A percentile compares a stretch with the other conserved stretches of the same genome.
Conservation (phyloP, 148 eudicot species). For the Selenicereus undatus region DNA sequence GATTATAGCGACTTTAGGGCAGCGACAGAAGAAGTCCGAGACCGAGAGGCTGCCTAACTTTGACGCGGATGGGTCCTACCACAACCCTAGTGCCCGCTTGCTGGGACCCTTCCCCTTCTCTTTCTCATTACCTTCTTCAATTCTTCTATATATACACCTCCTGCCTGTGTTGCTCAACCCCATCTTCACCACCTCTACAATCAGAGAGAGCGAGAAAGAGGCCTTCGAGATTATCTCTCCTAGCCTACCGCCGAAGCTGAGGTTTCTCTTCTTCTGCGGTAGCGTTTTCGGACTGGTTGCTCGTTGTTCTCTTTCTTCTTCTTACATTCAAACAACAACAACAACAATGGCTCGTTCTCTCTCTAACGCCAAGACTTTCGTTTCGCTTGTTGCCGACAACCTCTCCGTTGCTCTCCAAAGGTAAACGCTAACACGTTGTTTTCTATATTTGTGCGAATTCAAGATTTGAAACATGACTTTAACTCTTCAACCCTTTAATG, state of each 20-base stretch:
- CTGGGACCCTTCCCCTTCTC: background rate
- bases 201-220: background rate
- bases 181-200: conserved; percentile 4
- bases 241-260: conserved; percentile 12
- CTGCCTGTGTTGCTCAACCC: background rate
- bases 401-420: conserved; percentile 38
- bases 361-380: conserved; percentile 51
- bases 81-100: conserved; percentile 1
- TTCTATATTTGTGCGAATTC: no score
- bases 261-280: background rate
- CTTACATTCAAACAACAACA: background rate
- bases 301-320: conserved; percentile 19
- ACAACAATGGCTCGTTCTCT: conserved; percentile 52
- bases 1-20: no score
- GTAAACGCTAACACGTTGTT: conserved; percentile 19
- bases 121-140: background rate
- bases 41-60: conserved; percentile 13
- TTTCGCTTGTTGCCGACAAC: conserved; percentile 42
- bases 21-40: no score
- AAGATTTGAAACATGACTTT: background rate
- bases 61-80: conserved; percentile 18
- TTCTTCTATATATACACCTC: conserved; percentile 26
- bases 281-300: conserved; percentile 8
- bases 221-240: conserved; percentile 15
- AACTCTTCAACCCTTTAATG: background rate